Percentiles rank a stretch among this genome's conserved stretches.
These are phyloP conservation scores for Podospora fimiseda DNA, from an alignment of 495 filamentous ascomycete species.

Conservation along the genomic window DNA sequence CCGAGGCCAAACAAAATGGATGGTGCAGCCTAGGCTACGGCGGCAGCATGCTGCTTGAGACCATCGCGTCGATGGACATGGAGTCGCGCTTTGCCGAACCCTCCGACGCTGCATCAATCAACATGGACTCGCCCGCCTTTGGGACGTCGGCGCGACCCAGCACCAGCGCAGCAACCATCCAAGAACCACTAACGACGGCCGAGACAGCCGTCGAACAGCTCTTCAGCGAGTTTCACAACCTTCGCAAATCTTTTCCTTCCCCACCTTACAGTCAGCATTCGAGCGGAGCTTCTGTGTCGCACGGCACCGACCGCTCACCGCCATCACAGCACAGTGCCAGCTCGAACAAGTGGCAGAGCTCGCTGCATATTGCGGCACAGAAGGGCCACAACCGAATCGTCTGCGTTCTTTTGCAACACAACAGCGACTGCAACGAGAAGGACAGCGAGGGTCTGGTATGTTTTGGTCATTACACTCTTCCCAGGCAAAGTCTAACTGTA, in stretches of 20 bases:
- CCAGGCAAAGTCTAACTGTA: not conserved
- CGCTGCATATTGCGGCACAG: conserved; percentile 24
- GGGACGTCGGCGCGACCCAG: not conserved
- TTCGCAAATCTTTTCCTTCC: too few species aligned
- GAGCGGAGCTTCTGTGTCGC: too few species aligned
- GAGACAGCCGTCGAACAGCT: not conserved
- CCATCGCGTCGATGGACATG: not conserved
- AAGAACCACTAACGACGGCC: not conserved
- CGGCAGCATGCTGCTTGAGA: not conserved
- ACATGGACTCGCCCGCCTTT: not conserved
- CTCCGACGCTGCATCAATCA: not conserved
- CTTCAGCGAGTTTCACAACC: not conserved
- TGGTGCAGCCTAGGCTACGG: not conserved
- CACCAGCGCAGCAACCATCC: too few species aligned
- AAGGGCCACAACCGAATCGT: conserved; percentile 20
- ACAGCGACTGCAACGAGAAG: conserved; percentile 19
- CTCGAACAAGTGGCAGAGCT: conserved; percentile 11
- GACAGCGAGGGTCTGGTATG: conserved; percentile 19
- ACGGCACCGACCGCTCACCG: too few species aligned
- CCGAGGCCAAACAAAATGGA: too few species aligned
- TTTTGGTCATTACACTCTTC: not conserved
- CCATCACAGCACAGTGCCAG: not conserved
- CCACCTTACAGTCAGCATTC: too few species aligned
- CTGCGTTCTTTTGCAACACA: conserved; percentile 14
- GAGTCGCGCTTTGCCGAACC: not conserved